Conservation (phyloP, 2,329 filamentous ascomycete species). For the Lecanoromycetidae sp. region DNA sequence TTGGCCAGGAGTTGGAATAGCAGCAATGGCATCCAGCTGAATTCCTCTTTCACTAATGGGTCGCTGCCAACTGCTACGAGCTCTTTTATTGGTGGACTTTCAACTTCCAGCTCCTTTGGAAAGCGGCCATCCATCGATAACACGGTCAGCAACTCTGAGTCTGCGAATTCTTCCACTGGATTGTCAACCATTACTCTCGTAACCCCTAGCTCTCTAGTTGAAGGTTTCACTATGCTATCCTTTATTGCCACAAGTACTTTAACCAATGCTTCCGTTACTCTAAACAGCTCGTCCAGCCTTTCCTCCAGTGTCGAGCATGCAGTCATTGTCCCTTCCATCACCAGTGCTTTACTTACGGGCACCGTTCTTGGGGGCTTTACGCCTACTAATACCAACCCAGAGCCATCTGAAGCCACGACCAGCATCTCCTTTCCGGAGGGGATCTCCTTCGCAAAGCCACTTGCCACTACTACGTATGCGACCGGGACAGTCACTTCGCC, state of each 20-base stretch:
- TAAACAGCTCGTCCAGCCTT: neutral
- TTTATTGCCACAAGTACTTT: neutral
- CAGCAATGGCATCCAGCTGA: neutral
- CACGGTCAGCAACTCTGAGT: too few species aligned
- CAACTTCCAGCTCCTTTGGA: neutral
- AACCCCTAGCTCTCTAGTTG: too few species aligned
- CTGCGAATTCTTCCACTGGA: neutral
- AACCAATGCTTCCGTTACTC: neutral
- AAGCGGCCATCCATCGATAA: neutral
- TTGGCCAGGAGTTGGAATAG: neutral
- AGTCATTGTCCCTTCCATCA: neutral
- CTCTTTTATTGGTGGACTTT: neutral
- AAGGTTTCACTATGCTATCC: too few species aligned
- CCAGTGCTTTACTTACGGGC: neutral
- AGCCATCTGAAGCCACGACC: neutral
- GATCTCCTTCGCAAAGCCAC: neutral
- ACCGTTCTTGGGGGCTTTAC: neutral
- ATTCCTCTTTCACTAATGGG: neutral
- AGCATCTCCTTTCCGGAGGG: neutral
- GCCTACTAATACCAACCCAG: neutral
- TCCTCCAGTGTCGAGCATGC: neutral
- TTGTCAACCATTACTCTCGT: neutral
- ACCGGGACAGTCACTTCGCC: neutral
- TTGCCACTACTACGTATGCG: neutral
- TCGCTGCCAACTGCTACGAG: neutral